Conservation (phyloP, 257 asterid genomes). For the Salvia hispanica region DNA sequence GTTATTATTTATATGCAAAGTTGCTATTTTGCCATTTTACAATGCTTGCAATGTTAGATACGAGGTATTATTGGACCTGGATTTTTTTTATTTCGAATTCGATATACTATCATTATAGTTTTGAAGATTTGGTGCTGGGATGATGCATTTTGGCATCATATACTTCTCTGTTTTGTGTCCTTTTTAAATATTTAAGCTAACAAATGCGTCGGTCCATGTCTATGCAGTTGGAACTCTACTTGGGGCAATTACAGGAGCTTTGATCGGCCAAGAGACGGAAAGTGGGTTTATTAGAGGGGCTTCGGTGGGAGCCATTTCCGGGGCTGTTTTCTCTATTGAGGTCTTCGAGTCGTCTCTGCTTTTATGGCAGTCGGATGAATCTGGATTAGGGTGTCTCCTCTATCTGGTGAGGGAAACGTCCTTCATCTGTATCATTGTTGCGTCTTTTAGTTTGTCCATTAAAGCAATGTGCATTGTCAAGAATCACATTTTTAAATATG, state of each 20-base stretch:
- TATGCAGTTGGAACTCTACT: conserved; percentile 84
- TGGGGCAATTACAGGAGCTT: conserved; percentile 96
- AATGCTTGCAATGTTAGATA: conserved; percentile 19
- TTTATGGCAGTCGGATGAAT: conserved; percentile 93
- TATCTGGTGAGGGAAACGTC: conserved; percentile 65
- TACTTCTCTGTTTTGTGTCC: neutral
- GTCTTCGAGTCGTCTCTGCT: conserved; percentile 85
- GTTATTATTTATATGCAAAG: neutral
- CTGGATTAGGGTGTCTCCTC: conserved; percentile 87
- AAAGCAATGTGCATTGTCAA: conserved; percentile 13
- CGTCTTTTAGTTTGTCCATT: conserved; percentile 1
- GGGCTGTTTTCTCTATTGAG: conserved; percentile 98
- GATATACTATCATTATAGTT: neutral
- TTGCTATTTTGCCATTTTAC: neutral
- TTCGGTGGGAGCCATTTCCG: conserved; percentile 95
- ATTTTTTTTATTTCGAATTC: neutral
- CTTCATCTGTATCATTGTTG: neutral
- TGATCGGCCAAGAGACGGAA: conserved; percentile 97
- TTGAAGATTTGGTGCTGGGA: conserved; percentile 6
- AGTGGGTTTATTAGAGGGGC: conserved; percentile 98
- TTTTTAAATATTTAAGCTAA: conserved; percentile 19
- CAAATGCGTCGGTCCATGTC: conserved; percentile 10
- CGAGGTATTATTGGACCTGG: neutral
- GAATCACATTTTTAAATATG: neutral
- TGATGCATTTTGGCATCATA: neutral